These are phyloP conservation scores for Aspergillus sergii DNA, from an alignment of 2,329 filamentous ascomycete species.

Conservation along the genomic window DNA sequence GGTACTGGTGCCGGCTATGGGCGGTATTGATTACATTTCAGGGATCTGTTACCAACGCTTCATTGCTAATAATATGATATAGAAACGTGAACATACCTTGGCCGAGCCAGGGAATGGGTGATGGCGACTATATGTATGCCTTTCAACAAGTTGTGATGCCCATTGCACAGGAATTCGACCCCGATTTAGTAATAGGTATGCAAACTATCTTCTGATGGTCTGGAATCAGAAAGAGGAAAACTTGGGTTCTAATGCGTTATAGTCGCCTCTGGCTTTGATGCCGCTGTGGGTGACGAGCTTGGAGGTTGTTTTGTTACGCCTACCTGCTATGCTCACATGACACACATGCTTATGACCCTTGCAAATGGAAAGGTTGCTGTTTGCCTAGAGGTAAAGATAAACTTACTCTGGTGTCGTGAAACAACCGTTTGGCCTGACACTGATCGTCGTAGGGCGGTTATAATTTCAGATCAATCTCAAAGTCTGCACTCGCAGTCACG, in stretches of 20 bases:
- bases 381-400: constrained; percentile 68
- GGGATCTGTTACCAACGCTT: neutral
- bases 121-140: constrained; percentile 94
- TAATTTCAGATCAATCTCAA: constrained; percentile 88
- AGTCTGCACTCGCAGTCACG: constrained; percentile 88
- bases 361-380: constrained; percentile 88
- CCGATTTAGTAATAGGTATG: constrained; percentile 80
- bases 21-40: constrained; percentile 42
- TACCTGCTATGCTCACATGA: constrained; percentile 95
- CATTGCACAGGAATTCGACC: constrained; percentile 88
- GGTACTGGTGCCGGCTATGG: constrained; percentile 61
- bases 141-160: constrained; percentile 98
- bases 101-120: constrained; percentile 77
- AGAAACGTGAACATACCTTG: constrained; percentile 71
- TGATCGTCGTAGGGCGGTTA: constrained; percentile 69
- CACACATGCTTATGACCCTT: constrained; percentile 96
- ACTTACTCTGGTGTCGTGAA: constrained; percentile 2
- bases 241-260: constrained; percentile 16
- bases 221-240: neutral
- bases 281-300: constrained; percentile 87
- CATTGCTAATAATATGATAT: constrained; percentile 15
- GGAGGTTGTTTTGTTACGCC: constrained; percentile 93
- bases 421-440: neutral
- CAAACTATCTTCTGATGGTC: neutral
- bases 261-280: constrained; percentile 94